Evolutionary conservation across 2,329 filamentous ascomycete species (phyloP).

Genomic region (Penicillium palitans): DNA sequence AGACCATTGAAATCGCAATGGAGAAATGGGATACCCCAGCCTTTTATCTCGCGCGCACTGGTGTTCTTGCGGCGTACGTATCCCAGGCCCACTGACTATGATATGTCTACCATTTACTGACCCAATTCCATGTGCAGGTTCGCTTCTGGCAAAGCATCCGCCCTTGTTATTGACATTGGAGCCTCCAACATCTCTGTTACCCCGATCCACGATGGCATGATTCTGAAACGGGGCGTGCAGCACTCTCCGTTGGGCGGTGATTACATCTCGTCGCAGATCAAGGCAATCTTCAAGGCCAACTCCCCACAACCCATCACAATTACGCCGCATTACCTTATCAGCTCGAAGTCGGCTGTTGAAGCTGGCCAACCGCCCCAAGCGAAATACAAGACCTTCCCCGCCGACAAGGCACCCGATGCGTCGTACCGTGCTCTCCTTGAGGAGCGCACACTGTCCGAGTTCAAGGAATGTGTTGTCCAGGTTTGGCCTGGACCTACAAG

Average conservation of each 20-base stretch:
- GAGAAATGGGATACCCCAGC: constrained; percentile 94
- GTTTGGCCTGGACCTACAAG: constrained; percentile 81
- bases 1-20: constrained; percentile 94
- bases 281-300: constrained; percentile 70
- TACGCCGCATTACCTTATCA: constrained; percentile 82
- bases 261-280: constrained; percentile 86
- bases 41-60: constrained; percentile 87
- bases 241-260: constrained; percentile 83
- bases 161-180: constrained; percentile 87
- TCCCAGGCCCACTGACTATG: constrained; percentile 18
- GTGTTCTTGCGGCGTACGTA: constrained; percentile 75
- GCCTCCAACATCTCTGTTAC: constrained; percentile 86
- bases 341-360: constrained; percentile 85
- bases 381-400: constrained; percentile 68
- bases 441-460: constrained; percentile 89
- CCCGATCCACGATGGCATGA: constrained; percentile 90
- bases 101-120: constrained; percentile 7
- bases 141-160: constrained; percentile 87
- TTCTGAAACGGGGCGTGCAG: constrained; percentile 85
- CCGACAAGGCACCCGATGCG: constrained; percentile 56
- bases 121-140: constrained; percentile 53
- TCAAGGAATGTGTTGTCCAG: constrained; percentile 96
- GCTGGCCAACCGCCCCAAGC: constrained; percentile 77
- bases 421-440: constrained; percentile 84
- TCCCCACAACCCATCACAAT: constrained; percentile 69